Conservation (phyloP, 2,329 filamentous ascomycete species). For the Lasiodiplodia theobromae region DNA sequence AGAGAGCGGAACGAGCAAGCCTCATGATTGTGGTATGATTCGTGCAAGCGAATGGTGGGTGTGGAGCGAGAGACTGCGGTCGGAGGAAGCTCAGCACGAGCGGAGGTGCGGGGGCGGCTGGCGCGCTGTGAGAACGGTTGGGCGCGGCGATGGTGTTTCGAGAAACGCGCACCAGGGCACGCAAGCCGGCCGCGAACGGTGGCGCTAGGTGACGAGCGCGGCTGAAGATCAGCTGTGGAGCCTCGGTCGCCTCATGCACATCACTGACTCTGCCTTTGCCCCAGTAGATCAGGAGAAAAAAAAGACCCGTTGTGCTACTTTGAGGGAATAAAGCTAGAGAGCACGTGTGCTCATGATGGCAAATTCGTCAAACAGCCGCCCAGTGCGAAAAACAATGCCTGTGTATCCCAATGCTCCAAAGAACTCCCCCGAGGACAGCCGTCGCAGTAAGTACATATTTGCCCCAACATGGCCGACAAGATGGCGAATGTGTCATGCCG, state of each 20-base stretch:
- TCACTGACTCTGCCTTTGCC: constrained; percentile 7
- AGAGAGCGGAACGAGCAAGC: constrained; percentile 11
- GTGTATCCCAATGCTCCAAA: constrained; percentile 22
- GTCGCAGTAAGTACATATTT: constrained; percentile 9
- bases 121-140: background rate
- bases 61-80: constrained; percentile 15
- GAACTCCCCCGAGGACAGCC: constrained; percentile 8
- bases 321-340: constrained; percentile 6
- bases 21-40: constrained; percentile 10
- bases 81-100: background rate
- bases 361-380: constrained; percentile 24
- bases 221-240: constrained; percentile 11
- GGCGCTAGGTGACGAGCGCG: constrained; percentile 1
- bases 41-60: background rate
- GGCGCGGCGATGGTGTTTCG: constrained; percentile 21
- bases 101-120: background rate
- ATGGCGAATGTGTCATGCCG: constrained; percentile 20
- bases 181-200: background rate
- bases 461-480: constrained; percentile 10
- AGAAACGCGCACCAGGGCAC: background rate
- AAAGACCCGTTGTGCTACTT: background rate
- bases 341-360: background rate
- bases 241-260: constrained; percentile 11
- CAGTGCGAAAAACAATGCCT: background rate
- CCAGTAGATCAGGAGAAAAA: constrained; percentile 24